Base-by-base conservation (phyloP, 495 filamentous ascomycete genomes). In the Xylaria curta region DNA sequence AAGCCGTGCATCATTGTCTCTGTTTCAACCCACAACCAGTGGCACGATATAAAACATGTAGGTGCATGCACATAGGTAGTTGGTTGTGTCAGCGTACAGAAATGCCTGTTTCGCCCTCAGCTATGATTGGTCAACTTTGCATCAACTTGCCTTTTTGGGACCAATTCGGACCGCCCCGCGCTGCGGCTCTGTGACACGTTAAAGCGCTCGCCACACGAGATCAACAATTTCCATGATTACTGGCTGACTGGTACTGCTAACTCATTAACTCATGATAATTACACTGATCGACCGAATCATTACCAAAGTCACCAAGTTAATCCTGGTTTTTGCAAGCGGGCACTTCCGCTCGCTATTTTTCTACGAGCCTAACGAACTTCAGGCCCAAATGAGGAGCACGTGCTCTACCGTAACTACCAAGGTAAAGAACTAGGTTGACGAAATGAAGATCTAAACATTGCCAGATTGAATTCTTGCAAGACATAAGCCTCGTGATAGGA, bases 61-160 rank as follows among this genome's bases (percentile, higher is more conserved):
- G n/a, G n/a, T 21, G 51, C 38, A 42, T 24, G 24, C 24, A 26
- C 24, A 15, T 12, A 2, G 36, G 36, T 38, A 38, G 33, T 36
- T 36, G 33, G 33, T 36, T 13, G 49, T 53, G 54, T 59, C 54
- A n/a, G 54, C 54, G 17, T 36, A 33, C 15, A 60, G 56, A 31
- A 38, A 40, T 38, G 33, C 19, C 58, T 36, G 19, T 21, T 60
- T 19, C 12, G 4, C 19, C 58, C 31, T 5, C 9, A 3, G 58
- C 31, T 60, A 8, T 60, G 58, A 60, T 60, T 60, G 58, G 58
- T 33, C 58, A 38, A 38, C 33, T 21, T 40, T 60, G 58, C 31
- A 38, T 40, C 6, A 60, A 36, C 33, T 60, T 60, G 31, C 58
- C 58, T 60, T 38, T 60, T 60, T 60, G 58, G 58, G 33, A 36